Conservation (phyloP, 441 rosid species). For the California macrophylla region DNA sequence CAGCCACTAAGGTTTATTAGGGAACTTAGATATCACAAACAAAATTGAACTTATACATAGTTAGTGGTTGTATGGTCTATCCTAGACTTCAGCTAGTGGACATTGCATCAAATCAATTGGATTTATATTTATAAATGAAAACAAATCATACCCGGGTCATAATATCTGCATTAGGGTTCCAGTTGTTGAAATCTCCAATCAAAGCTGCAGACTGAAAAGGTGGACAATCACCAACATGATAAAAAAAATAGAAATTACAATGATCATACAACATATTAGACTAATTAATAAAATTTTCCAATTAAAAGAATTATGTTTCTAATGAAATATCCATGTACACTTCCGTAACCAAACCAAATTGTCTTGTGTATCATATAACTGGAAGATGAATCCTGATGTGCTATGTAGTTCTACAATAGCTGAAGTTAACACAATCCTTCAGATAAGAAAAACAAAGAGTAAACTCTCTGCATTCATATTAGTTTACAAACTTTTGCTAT, state of each 20-base stretch:
- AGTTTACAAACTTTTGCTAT: background rate
- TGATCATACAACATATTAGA: background rate
- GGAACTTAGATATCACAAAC: background rate
- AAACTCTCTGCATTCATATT: background rate
- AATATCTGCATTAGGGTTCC: constrained; percentile 79
- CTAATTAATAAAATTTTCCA: background rate
- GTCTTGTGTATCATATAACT: background rate
- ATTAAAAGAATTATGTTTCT: background rate
- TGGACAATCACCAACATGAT: constrained; percentile 15
- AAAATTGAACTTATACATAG: constrained; percentile 4
- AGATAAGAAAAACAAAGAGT: background rate
- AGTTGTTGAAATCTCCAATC: constrained; percentile 92
- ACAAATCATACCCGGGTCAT: constrained; percentile 60
- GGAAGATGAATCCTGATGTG: background rate
- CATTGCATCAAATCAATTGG: background rate
- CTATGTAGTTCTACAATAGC: background rate
- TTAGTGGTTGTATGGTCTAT: background rate
- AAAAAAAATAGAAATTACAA: constrained; percentile 8
- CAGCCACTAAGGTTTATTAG: background rate
- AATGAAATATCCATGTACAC: background rate
- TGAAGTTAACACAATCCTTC: background rate
- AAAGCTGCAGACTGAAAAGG: constrained; percentile 73
- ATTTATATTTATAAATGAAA: background rate
- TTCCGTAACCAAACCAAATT: background rate
- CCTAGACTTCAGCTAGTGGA: background rate